phyloP scores from a whole-genome alignment of 2,329 filamentous ascomycete genomes.

The Calonectria honghensis region DNA sequence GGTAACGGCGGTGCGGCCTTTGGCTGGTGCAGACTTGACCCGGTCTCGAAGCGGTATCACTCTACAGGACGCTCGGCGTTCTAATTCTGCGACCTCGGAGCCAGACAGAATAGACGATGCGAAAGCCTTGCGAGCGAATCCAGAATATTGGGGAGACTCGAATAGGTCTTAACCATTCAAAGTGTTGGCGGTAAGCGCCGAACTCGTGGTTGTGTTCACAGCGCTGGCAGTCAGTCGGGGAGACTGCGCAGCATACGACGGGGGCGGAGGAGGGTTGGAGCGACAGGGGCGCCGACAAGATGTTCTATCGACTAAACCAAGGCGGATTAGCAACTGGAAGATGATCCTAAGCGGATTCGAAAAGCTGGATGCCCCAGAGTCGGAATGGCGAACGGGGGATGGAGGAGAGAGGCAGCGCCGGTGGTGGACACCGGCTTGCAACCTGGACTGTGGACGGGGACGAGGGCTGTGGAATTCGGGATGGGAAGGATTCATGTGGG shows the following conservation, averaged over 20 bases:
- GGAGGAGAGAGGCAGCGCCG: constrained; percentile 42
- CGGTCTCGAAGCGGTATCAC: constrained; percentile 55
- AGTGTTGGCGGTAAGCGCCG: constrained; percentile 60
- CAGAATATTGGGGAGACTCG: constrained; percentile 49
- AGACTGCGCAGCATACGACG: constrained; percentile 56
- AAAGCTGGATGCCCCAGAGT: constrained; percentile 41
- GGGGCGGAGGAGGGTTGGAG: constrained; percentile 47
- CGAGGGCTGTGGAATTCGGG: constrained; percentile 49
- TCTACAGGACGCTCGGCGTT: constrained; percentile 53
- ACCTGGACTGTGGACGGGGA: constrained; percentile 54
- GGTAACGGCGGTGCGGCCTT: constrained; percentile 58
- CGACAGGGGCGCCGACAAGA: constrained; percentile 41
- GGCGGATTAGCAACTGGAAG: constrained; percentile 50
- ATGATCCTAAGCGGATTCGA: constrained; percentile 24
- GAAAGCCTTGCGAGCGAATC: constrained; percentile 42
- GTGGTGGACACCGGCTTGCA: constrained; percentile 48
- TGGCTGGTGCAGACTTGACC: constrained; percentile 56
- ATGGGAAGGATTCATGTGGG: constrained; percentile 51
- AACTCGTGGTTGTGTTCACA: constrained; percentile 53
- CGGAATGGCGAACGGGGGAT: constrained; percentile 39
- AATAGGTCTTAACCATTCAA: constrained; percentile 55
- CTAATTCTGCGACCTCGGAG: constrained; percentile 51
- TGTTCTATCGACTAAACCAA: constrained; percentile 38
- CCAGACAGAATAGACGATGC: constrained; percentile 47
- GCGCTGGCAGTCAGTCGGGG: constrained; percentile 49